A percentile compares a stretch with the other conserved stretches of the same genome.
phyloP scores from a whole-genome alignment of 176 grass and related monocot genomes.

The Cenchrus purpureus region DNA sequence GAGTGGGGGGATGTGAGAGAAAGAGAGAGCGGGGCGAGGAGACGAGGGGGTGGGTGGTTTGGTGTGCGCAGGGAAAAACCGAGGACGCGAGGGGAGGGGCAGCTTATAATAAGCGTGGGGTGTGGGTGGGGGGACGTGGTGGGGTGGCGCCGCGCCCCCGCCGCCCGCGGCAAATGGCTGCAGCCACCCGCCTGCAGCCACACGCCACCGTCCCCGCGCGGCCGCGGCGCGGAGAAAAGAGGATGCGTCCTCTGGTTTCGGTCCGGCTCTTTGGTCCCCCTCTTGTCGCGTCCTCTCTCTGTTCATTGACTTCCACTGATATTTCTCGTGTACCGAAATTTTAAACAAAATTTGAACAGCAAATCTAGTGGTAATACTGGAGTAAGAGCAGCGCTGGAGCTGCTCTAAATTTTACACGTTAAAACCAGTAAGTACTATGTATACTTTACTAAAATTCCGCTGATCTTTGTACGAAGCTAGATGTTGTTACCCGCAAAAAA shows the following conservation, averaged over 20 bases:
- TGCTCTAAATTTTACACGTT: no score
- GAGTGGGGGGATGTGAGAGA: background rate
- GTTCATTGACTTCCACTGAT: background rate
- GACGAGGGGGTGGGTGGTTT: background rate
- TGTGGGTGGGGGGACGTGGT: background rate
- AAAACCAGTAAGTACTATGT: no score
- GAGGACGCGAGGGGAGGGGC: slow-evolving; percentile 3
- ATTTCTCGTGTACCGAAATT: background rate
- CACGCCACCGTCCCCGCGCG: background rate
- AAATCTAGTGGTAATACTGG: no score
- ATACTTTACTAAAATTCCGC: no score
- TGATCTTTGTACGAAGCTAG: no score
- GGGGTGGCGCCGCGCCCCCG: slow-evolving; percentile 29
- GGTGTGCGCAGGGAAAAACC: slow-evolving; percentile 2
- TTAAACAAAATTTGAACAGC: no score
- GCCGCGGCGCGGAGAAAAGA: slow-evolving; percentile 26
- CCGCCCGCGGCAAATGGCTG: slow-evolving; percentile 15
- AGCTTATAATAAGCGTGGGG: slow-evolving; percentile 4
- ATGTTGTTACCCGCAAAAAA: no score
- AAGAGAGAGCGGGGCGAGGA: background rate
- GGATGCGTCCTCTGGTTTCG: background rate
- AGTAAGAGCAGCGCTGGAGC: no score
- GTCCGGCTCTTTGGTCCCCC: background rate
- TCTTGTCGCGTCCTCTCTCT: background rate
- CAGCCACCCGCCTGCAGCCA: background rate